Base-by-base conservation (phyloP, 2,329 filamentous ascomycete species). In the Alternaria sp. region DNA sequence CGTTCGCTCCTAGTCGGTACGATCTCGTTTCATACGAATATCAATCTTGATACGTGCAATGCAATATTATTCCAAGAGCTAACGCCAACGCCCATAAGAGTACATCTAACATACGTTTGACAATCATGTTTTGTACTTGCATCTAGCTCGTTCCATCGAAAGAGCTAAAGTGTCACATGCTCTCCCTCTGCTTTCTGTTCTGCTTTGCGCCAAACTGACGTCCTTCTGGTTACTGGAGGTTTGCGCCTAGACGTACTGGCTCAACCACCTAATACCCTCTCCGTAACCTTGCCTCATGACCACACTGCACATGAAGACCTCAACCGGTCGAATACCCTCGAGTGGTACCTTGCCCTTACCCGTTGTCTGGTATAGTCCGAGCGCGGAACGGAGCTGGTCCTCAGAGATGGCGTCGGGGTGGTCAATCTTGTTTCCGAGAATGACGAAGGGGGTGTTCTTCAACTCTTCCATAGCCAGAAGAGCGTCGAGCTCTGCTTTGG, bases 361-460 rank as follows among this genome's bases (percentile, higher is more conserved):
- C 8, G 75, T 78, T 26, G 75, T 78, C 67, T 98, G 94, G 83
- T 96, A 98, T 75, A 99, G 83, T 65, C 95, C 95, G 60, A 99
- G 86, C 80, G 94, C 91, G 79, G 94, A 90, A 80, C 95, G 88
- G 76, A 98, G 87, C 84, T 97, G 93, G 74, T 98, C 94, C 86
- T 99, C 95, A 68, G 91, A 94, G 55, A 98, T 90, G 65, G 95
- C 95, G 71, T 96, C 91, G 54, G 94, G 94, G 84, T 98, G 94
- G 81, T 99, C 95, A 80, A 99, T 99, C 89, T 99, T 99, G 89
- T 99, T 99, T 73, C 95, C 95, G 66, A 99, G 88, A 72, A 99
- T 89, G 63, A 98, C 88, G 81, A 98, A 98, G 55, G 95, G 95
- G 8, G 97, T 95, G 86, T 96, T 97, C 79, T 88, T 85, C 39